These are phyloP conservation scores for Gynochthodes officinalis DNA, from an alignment of 257 asterid genomes.

Conservation along the genomic window DNA sequence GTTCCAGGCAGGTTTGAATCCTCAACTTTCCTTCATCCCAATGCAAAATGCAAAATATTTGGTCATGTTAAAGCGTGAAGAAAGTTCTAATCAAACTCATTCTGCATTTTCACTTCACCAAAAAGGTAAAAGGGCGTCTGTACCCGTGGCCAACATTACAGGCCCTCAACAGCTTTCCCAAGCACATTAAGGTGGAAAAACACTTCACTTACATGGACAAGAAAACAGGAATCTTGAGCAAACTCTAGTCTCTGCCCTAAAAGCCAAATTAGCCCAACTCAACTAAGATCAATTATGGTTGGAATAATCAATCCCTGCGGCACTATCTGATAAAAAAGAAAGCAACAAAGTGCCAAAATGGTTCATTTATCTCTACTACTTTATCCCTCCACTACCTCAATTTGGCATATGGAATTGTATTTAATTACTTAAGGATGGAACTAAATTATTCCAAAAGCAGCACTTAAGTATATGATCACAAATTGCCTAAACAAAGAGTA, in stretches of 20 bases:
- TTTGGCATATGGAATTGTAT: not conserved
- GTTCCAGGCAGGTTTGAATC: conserved; percentile 7
- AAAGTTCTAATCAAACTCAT: conserved; percentile 19
- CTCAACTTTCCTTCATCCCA: conserved; percentile 4
- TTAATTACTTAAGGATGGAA: not conserved
- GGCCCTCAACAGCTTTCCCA: not conserved
- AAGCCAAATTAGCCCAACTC: conserved; percentile 11
- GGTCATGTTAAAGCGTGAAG: conserved; percentile 9
- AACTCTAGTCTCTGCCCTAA: conserved; percentile 9
- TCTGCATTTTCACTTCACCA: conserved; percentile 8
- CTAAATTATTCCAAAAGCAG: not conserved
- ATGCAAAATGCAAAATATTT: conserved; percentile 1
- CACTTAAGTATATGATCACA: not conserved
- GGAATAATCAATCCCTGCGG: not conserved
- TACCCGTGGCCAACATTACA: not conserved
- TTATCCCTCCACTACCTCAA: not conserved
- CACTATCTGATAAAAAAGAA: not conserved
- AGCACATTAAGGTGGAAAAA: not conserved
- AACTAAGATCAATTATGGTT: conserved; percentile 5
- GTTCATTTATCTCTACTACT: not conserved
- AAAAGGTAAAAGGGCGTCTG: not conserved
- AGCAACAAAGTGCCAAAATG: conserved; percentile 5
- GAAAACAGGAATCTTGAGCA: not conserved
- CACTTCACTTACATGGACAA: not conserved
- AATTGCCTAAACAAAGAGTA: not conserved